Evolutionary conservation across 179 eudicot genomes (phyloP).

Genomic region (Gypsophila paniculata): DNA sequence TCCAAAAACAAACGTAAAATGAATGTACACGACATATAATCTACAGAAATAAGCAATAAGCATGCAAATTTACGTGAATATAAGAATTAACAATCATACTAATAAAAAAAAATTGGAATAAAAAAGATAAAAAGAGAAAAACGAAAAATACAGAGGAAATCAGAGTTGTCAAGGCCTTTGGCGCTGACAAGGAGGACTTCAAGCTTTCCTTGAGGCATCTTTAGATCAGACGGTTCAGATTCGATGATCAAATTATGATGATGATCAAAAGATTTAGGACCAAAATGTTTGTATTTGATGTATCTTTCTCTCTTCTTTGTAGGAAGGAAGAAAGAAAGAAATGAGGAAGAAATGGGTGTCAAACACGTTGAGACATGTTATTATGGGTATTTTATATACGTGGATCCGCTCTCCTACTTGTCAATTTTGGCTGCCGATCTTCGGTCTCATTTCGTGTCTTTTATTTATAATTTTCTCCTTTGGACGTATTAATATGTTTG

Average conservation of each 20-base stretch:
- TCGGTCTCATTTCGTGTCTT: no score
- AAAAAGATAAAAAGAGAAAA: neutral
- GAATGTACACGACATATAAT: no score
- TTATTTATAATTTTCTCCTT: no score
- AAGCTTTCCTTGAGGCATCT: conserved; percentile 57
- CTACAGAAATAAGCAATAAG: no score
- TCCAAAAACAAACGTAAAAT: neutral
- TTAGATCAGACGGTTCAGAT: conserved; percentile 18
- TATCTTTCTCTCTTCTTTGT: conserved; percentile 4
- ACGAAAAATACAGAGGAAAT: conserved; percentile 46
- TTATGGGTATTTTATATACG: no score
- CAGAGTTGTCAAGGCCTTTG: conserved; percentile 60
- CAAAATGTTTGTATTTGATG: no score
- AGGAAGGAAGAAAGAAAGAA: conserved; percentile 1
- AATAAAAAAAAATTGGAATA: neutral
- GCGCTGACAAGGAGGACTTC: conserved; percentile 63
- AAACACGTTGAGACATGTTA: conserved; percentile 9
- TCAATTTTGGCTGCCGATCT: no score
- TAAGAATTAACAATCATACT: no score
- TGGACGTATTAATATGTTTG: no score
- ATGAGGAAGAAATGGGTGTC: neutral
- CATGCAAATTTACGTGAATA: no score
- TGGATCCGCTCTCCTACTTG: no score
- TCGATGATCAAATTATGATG: neutral
- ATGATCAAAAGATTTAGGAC: neutral